Evolutionary conservation across 148 eudicot genomes (phyloP).

Genomic region (Camellia japonica): DNA sequence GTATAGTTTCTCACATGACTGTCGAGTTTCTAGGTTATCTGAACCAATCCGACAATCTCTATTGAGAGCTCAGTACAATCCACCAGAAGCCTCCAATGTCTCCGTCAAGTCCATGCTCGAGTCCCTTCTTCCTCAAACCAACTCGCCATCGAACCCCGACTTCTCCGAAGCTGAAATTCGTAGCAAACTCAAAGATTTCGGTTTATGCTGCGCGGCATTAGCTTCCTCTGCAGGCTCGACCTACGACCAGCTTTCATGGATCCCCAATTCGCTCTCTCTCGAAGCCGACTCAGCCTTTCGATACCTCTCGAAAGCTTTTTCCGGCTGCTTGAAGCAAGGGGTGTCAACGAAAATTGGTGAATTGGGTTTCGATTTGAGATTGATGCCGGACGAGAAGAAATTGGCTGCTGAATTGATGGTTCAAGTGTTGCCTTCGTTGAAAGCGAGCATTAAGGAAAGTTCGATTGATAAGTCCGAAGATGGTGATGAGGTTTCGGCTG

Average conservation of each 20-base stretch:
- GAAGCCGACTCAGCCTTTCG: slow-evolving; percentile 53
- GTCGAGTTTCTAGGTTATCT: slow-evolving; percentile 41
- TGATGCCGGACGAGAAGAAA: slow-evolving; percentile 35
- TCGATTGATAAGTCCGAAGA: slow-evolving; percentile 51
- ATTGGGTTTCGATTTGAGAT: slow-evolving; percentile 33
- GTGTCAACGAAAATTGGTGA: slow-evolving; percentile 24
- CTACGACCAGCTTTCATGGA: slow-evolving; percentile 51
- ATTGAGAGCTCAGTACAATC: slow-evolving; percentile 44
- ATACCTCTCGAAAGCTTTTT: slow-evolving; percentile 34
- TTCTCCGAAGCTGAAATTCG: slow-evolving; percentile 19
- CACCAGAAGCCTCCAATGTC: slow-evolving; percentile 48
- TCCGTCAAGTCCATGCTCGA: slow-evolving; percentile 64
- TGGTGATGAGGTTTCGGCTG: slow-evolving; percentile 67
- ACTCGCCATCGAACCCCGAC: slow-evolving; percentile 11
- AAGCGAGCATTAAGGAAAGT: slow-evolving; percentile 69
- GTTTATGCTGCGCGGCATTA: slow-evolving; percentile 62
- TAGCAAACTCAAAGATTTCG: slow-evolving; percentile 46
- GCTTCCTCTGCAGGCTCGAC: slow-evolving; percentile 44
- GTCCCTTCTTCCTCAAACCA: slow-evolving; percentile 51
- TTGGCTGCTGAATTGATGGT: slow-evolving; percentile 69
- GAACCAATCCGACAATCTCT: slow-evolving; percentile 53
- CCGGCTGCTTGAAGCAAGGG: slow-evolving; percentile 18
- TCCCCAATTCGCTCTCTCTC: slow-evolving; percentile 45
- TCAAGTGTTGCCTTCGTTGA: slow-evolving; percentile 59
- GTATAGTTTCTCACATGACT: neutral